These are phyloP conservation scores for Zanthoxylum bungeanum DNA, from an alignment of 345 rosid species.

Conservation along the genomic window DNA sequence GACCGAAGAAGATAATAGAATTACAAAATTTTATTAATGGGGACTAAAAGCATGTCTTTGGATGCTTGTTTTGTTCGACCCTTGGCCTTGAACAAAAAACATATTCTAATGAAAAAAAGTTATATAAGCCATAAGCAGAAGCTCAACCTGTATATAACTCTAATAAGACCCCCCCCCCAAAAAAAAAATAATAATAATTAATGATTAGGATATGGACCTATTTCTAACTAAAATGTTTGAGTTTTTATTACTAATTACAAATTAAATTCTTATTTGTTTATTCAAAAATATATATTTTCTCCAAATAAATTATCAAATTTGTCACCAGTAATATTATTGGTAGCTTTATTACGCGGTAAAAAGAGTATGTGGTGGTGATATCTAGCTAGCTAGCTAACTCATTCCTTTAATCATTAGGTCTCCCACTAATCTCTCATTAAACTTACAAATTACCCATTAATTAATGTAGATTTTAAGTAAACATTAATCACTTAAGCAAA, in stretches of 20 bases:
- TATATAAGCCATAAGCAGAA: too few species aligned
- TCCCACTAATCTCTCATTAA: constrained; percentile 19
- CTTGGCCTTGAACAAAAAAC: too few species aligned
- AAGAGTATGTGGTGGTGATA: background rate
- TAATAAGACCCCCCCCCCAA: constrained; percentile 10
- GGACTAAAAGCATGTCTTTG: constrained; percentile 17
- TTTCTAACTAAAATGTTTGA: too few species aligned
- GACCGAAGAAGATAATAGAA: too few species aligned
- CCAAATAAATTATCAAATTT: background rate
- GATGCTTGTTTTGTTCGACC: constrained; percentile 18
- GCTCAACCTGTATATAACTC: background rate
- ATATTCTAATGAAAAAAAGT: too few species aligned
- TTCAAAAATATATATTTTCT: background rate
- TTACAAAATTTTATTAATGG: constrained; percentile 2
- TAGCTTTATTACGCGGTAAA: constrained; percentile 11
- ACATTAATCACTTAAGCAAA: background rate
- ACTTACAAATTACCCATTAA: background rate
- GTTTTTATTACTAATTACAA: background rate
- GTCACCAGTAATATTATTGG: background rate
- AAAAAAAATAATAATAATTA: background rate
- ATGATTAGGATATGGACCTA: constrained; percentile 1
- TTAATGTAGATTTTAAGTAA: background rate
- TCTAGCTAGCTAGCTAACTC: background rate
- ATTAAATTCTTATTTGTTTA: background rate
- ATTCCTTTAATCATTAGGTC: constrained; percentile 18